Conservation (phyloP, 371 early-diverging fungal genomes). For the Umbelopsis sp. region DNA sequence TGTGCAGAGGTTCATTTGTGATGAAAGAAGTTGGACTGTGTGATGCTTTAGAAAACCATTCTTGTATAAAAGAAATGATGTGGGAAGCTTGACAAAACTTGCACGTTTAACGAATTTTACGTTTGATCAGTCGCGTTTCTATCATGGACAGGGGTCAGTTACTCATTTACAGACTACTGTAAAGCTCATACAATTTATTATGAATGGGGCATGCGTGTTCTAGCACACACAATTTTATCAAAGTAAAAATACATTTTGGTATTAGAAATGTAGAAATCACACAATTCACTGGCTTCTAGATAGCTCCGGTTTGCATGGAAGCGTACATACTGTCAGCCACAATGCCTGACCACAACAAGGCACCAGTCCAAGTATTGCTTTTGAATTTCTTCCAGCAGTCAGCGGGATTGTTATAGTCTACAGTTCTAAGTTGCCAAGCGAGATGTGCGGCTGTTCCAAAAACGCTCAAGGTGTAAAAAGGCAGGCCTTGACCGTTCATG, state of each 20-base stretch:
- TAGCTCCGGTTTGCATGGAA: background rate
- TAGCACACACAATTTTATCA: too few relatives aligned
- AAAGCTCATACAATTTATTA: too few relatives aligned
- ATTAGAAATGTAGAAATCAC: background rate
- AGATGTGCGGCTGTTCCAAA: slow-evolving; percentile 80
- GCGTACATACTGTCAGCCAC: slow-evolving; percentile 50
- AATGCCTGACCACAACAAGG: slow-evolving; percentile 75
- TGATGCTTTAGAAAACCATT: background rate
- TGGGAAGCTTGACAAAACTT: too few relatives aligned
- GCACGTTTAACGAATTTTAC: too few relatives aligned
- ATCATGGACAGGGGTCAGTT: too few relatives aligned
- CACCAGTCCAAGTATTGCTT: slow-evolving; percentile 79
- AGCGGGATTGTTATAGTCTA: slow-evolving; percentile 67
- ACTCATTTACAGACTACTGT: too few relatives aligned
- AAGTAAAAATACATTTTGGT: background rate
- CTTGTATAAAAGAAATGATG: background rate
- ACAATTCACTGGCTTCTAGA: background rate
- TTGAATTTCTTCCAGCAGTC: slow-evolving; percentile 78
- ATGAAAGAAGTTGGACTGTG: background rate
- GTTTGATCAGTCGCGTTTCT: too few relatives aligned
- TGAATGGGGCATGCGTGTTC: too few relatives aligned
- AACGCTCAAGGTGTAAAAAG: slow-evolving; percentile 74
- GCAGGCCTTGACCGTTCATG: slow-evolving; percentile 76
- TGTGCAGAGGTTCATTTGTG: too few relatives aligned
- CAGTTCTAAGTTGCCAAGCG: slow-evolving; percentile 80